Evolutionary conservation across 2,329 filamentous ascomycete genomes (phyloP), one percentile per base, ranked within the genome.

Genomic region (Diplodia scrobiculata): DNA sequence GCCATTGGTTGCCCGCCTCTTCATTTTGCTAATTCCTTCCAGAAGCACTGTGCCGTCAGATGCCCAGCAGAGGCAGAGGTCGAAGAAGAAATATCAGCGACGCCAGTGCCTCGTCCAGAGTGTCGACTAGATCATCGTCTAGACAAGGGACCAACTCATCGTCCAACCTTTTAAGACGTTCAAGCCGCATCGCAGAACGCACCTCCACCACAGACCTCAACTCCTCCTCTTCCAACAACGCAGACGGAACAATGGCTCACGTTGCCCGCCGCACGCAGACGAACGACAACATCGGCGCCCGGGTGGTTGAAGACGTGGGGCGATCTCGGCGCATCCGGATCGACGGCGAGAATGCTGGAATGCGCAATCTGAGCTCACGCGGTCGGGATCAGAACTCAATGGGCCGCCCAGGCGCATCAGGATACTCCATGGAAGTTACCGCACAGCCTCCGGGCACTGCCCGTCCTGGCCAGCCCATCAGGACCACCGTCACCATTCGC

Each of bases 391-490:
- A 66, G 38, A 59, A 60, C 34, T 66, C 64, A 14, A 48, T 59
- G 34, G 64, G 65, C 48, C 65, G 65, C 25, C 34, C 27, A 13
- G 65, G 59, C 50, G 27, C 36, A 10, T 63, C 55, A 13, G 65
- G 70, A 25, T 78, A 77, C 72, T 72, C 70, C 62, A 78, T 78
- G 76, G 76, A 78, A 63, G 74, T 78, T 38, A 68, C 77, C 17
- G 72, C 77, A 14, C 76, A 78, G 65, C 76, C 76, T 6, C 76
- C 76, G 2, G 68, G 72, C 34, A 75, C 69, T 48, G 75, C 74
- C 60, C 72, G 71, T 51, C 72, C 73, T 27, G 76, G 75, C 50
- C 70, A 75, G 59, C 67, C 72, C 34, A 69, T 77, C 63, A 68
- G 72, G 38, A 72, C 74, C 41, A 71, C 74, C 36, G 71, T 66